A percentile compares a stretch with the other conserved stretches of the same genome.
Evolutionary conservation across 2,329 filamentous ascomycete species (phyloP).

Genomic region (Septoria petroselini): DNA sequence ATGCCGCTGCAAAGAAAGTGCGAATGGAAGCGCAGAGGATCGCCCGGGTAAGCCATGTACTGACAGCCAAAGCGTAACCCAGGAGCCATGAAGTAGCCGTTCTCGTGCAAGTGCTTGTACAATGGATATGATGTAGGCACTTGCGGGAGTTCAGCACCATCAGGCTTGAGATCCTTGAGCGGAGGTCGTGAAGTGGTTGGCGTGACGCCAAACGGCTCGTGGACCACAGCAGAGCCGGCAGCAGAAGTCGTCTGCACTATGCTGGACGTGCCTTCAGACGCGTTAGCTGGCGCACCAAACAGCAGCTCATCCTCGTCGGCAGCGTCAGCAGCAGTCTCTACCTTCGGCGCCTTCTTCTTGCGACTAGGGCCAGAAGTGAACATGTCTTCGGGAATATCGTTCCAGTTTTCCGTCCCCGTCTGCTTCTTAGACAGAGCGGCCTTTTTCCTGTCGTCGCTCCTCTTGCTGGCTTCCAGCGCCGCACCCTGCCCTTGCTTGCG

Average conservation of each 20-base stretch:
- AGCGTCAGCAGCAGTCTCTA: constrained; percentile 18
- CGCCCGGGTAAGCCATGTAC: constrained; percentile 92
- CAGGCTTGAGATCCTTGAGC: constrained; percentile 29
- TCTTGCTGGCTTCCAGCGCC: constrained; percentile 46
- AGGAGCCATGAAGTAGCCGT: constrained; percentile 83
- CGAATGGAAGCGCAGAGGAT: constrained; percentile 90
- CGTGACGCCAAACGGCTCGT: constrained; percentile 41
- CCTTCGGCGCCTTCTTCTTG: constrained; percentile 21
- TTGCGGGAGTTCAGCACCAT: constrained; percentile 25
- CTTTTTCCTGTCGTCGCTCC: constrained; percentile 51
- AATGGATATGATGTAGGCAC: constrained; percentile 64
- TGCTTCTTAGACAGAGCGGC: constrained; percentile 50
- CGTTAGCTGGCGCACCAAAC: constrained; percentile 30
- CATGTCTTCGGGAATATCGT: constrained; percentile 39
- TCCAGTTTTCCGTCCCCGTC: constrained; percentile 33
- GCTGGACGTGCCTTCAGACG: constrained; percentile 18
- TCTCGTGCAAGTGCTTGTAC: constrained; percentile 73
- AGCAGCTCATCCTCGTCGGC: constrained; percentile 32
- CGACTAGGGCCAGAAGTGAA: constrained; percentile 24
- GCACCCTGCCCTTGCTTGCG: constrained; percentile 54
- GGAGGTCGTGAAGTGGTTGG: constrained; percentile 51
- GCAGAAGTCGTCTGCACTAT: constrained; percentile 19
- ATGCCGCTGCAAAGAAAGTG: constrained; percentile 86
- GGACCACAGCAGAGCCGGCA: constrained; percentile 15
- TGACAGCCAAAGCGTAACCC: constrained; percentile 91